Evolutionary conservation across 176 grass and related monocot species (phyloP).

Genomic region (Pontederia crassipes): DNA sequence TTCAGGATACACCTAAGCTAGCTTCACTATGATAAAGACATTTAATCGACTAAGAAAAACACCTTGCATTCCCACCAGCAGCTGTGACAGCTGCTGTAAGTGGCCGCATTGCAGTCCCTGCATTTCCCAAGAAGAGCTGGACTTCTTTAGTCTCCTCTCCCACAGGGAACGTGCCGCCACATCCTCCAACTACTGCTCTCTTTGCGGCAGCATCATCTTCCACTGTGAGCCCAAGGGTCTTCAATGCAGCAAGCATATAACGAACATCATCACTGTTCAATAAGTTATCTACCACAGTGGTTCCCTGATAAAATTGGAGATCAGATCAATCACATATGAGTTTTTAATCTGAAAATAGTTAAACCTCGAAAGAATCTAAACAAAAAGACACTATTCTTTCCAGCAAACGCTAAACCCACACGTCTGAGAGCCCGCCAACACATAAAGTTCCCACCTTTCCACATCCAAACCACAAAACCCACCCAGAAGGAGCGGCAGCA

Average conservation of each 20-base stretch:
- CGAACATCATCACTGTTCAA: conserved; percentile 89
- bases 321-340: neutral
- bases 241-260: conserved; percentile 96
- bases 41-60: neutral
- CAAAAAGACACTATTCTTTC: too few relatives aligned
- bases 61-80: conserved; percentile 96
- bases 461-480: conserved; percentile 17
- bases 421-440: too few relatives aligned
- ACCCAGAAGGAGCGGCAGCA: neutral
- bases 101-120: conserved; percentile 93
- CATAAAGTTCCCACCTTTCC: neutral
- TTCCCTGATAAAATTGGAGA: conserved; percentile 42
- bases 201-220: conserved; percentile 71
- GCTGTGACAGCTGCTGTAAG: conserved; percentile 82
- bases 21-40: neutral
- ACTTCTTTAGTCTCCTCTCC: conserved; percentile 52
- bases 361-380: too few relatives aligned
- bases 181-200: conserved; percentile 65
- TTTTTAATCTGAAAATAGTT: too few relatives aligned
- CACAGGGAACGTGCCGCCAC: conserved; percentile 57
- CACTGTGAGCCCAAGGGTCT: conserved; percentile 71
- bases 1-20: neutral
- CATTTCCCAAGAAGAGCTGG: conserved; percentile 87
- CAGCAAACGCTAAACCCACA: too few relatives aligned
- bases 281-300: conserved; percentile 87